Evolutionary conservation across 1,139 yeast genomes (phyloP), one percentile per base, ranked within the genome.

Genomic region (Kazachstania sp.): DNA sequence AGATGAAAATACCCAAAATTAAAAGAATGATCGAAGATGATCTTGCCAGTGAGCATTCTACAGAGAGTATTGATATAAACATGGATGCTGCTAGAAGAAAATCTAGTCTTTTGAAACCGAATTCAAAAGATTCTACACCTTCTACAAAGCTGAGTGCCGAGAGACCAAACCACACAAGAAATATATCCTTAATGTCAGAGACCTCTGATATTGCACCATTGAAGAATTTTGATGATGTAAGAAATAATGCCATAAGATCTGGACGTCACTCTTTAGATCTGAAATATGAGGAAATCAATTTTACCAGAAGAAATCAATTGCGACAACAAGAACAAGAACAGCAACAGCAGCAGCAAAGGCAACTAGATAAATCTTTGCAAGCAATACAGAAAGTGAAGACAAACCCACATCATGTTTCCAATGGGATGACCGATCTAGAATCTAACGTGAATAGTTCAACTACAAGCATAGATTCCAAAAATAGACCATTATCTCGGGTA

Each of bases 11-110:
- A 12, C 15, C 29, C 2, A 32, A 34, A n/a, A 31, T 40, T 3
- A 19, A 20, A 8, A 16, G 37, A 3, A 31, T 40, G 29, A 19
- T 32, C 8, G 43, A 31, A 12, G 29, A 28, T 30, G 43, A 40
- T 9, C 30, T 20, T 11, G 35, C n/a, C 5, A 44, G 47, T 36
- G 23, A 43, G 9, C 43, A 47, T 8, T 60, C 65, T 3, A 58
- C 59, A 34, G 65, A 61, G 41, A 63, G 66, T 47, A 59, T 61
- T 40, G 56, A 58, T 26, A 45, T 64, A 13, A 58, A 60, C 39
- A 45, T 64, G 28, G 54, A 53, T n/a, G 55, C 55, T 11, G 53
- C 53, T 37, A 37, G 47, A 38, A 49, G 16, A 8, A 39, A 37
- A 3, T 15, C 23, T 3, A 23, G 29, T 29, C 4, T 41, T n/a